phyloP scores from a whole-genome alignment of 148 eudicot genomes.

The Fallopia convolvulus region DNA sequence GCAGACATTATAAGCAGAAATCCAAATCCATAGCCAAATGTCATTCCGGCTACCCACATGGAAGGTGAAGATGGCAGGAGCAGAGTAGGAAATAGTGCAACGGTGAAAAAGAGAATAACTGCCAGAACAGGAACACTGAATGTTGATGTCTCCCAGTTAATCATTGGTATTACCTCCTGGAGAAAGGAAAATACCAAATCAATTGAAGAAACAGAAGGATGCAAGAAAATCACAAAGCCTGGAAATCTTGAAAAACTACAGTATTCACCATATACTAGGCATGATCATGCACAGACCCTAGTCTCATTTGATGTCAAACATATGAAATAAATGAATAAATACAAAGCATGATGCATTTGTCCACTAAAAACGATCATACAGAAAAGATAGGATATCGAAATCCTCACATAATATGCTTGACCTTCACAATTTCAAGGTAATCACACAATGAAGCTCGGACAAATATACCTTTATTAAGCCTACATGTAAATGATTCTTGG shows the following conservation, averaged over 20 bases:
- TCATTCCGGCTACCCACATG: constrained; percentile 91
- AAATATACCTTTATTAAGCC: neutral
- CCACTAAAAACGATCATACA: neutral
- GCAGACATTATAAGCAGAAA: constrained; percentile 54
- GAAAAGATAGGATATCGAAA: neutral
- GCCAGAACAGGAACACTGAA: constrained; percentile 56
- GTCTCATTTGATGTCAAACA: neutral
- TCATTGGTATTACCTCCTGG: constrained; percentile 60
- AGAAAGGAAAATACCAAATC: neutral
- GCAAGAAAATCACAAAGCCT: neutral
- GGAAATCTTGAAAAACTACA: neutral
- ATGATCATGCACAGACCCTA: neutral
- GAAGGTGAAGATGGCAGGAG: constrained; percentile 73
- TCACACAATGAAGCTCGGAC: neutral
- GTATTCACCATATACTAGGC: neutral
- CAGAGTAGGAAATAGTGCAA: constrained; percentile 58
- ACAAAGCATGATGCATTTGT: neutral
- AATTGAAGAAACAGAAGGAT: neutral
- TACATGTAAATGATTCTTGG: neutral
- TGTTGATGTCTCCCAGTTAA: constrained; percentile 57
- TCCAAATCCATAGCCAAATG: constrained; percentile 76
- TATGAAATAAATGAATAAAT: neutral
- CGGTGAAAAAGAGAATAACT: constrained; percentile 51
- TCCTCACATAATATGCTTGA: neutral
- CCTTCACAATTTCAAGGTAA: neutral